Evolutionary conservation across 2,329 filamentous ascomycete species (phyloP), one percentile per base, ranked within the genome.

Genomic region (Ascochyta viciae-villosae): DNA sequence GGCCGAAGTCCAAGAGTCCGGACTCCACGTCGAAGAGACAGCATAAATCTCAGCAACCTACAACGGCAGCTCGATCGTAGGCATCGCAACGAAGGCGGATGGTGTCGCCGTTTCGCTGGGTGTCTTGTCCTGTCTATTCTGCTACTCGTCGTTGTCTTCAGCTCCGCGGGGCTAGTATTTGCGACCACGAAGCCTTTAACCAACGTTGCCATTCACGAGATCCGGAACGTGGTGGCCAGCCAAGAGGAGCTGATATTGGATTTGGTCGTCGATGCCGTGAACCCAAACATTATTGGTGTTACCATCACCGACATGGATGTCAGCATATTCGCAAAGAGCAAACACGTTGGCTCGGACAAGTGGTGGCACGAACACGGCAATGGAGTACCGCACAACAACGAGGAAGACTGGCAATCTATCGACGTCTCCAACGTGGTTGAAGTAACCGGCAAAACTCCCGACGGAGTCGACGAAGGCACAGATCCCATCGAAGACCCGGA

Each of bases 241-340:
- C 91, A 96, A 74, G 91, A 96, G 74, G 93, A 98, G 73, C 84
- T 99, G 38, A 96, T 99, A 86, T 85, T 98, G 68, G 94, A 99
- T 74, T 79, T 99, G 44, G 87, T 91, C 19, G 91, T 99, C 57
- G 87, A 87, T 64, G 95, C 94, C 0, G 83, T 94, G 66, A 99
- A 99, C 72, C 93, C 94, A 1, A 99, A 98, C 66, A 87, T 97
- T 37, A 89, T 98, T 35, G 87, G 92, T 2, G 89, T 99, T 38
- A 89, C 89, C 2, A 87, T 99, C 34, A 88, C 90, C 61, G 88
- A 93, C 42, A 89, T 96, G 71, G 92, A 98, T 72, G 83, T 98
- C 54, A 92, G 96, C 68, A 85, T 99, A 29, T 98, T 98, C 76
- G 95, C 95, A 27, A 96, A 96, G 76, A 97, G 92, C 57, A 91